Base-by-base conservation (phyloP, 2,329 filamentous ascomycete species). In the Aspergillus sp. region DNA sequence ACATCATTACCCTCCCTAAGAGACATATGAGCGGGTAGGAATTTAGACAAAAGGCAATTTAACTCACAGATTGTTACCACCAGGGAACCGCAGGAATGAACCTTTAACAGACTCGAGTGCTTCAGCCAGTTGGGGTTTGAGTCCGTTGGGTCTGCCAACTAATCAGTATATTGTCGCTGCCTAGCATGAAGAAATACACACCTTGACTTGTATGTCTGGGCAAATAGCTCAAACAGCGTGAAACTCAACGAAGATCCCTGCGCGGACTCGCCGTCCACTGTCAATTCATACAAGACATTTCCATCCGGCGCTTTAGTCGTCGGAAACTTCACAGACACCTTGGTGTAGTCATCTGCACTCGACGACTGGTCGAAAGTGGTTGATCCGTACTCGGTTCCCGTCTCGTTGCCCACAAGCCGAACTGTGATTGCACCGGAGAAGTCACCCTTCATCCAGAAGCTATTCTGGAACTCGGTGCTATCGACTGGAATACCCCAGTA, bases 11-110 rank as follows among this genome's bases (percentile, higher is more conserved):
- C 63, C 55, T 64, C 62, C 11, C 59, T 62, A 16, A 25, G 2
- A 13, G 2, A 23, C 7, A 11, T 45, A 25, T 47, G 52, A 50
- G 40, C 19, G 11, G 21, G 47, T 47, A 55, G 13, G n/a, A n/a
- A n/a, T 6, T 17, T 4, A 59, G 16, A 7, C 49, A 7, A 13
- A 29, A 11, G 23, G 25, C 17, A 40, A 38, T n/a, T 3, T 5
- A 29, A 31, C 69, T 52, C 64, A 69, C 66, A 86, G 69, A 73
- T 84, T 85, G 65, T 85, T 85, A 20, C 83, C 85, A 6, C 86
- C 86, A 0, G 85, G 85, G 54, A 87, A 80, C 38, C 86, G 78
- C 45, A 88, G 75, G 58, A 86, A 80, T 41, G 76, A 79, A 0
- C 79, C 79, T 48, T 83, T 79, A 2, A 85, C 62, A 10, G 69